Evolutionary conservation across 805 yeast genomes (phyloP), one percentile per base, ranked within the genome.

Genomic region (Candida pseudoglaebosa): DNA sequence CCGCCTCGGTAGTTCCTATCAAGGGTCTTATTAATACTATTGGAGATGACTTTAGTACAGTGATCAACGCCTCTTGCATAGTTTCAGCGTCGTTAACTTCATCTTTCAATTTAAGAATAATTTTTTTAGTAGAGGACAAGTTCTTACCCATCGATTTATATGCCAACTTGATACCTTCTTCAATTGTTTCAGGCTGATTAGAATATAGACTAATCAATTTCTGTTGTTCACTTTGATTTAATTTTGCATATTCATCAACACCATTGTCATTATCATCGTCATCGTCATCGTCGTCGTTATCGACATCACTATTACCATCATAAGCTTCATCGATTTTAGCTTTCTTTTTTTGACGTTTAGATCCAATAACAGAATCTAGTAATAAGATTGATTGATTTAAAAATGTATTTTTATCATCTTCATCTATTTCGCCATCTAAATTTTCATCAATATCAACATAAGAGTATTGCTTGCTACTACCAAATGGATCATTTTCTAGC

Each of bases 1-100:
- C 71, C 0, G 95, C 95, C 56, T 88, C 96, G 0, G 96, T 84
- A 0, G 95, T 88, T 2, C 97, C 98, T 49, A 90, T 88, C 44
- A 88, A 73, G 2, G 97, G 96, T 31, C 96, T 60, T 2, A 90
- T 71, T 12, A 90, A 59, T 14, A 87, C 81, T 12, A 87, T 77
- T 0, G 97, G 97, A 1, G 95, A 78, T 0, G 84, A 87, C 46
- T 75, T 77, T 10, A 85, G 81, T 10, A 88, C 68, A 1, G 87
- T 80, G 14, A 69, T 60, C 0, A 86, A 75, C 0, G 90, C 86
- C 4, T 73, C 82, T 49, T 77, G 82, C 0, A 87, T 78, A 43
- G 73, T 77, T 0, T 78, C 82, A 20, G 82, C 70, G n/a, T 75
- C 82, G 19, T 78, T 69, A 6, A 87, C 75, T 29, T 79, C 83